Evolutionary conservation across 129 eudicot genomes (phyloP), one percentile per base, ranked within the genome.

Genomic region (Flaveria brownii): DNA sequence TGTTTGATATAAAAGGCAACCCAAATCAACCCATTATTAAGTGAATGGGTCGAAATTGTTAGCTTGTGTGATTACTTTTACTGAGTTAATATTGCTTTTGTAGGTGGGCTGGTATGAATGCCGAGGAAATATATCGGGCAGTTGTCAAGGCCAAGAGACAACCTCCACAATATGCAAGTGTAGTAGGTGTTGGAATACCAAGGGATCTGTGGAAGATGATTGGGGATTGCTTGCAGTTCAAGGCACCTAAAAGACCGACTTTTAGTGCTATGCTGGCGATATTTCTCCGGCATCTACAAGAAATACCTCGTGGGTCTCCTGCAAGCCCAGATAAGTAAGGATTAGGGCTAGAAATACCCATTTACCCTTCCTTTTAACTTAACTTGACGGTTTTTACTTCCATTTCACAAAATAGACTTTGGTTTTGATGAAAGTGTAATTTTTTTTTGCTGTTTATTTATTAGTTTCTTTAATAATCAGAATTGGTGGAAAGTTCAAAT

Each of bases 161-260:
- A 77, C 99, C 99, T 84, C 99, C 99, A 50, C 99, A 94, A 78
- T 94, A 94, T 83, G 90, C 97, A 7, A 94, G 97, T 80, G 99
- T 94, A 49, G 97, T 91, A 43, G 99, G 99, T 82, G 99, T 91
- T 72, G 99, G 99, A 63, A 91, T 94, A 79, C 99, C 99, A 3
- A 86, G 93, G 82, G 97, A 94, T 65, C 72, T 94, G 77, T 94
- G 99, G 99, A 91, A 91, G 84, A 91, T 94, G 99, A 91, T 94
- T 82, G 99, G 99, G 43, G 99, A 94, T 17, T 94, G 99, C 83
- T 80, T 94, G 81, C 97, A 94, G 76, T 87, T 89, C 81, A 91
- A 86, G 86, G 89, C 96, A 41, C 82, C 96, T 20, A 91, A 72
- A 85, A 86, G 99, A 65, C 99, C 99, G 10, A 89, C 90, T 67